Evolutionary conservation across 2,329 filamentous ascomycete genomes (phyloP).

Genomic region (Falciphora oryzae): DNA sequence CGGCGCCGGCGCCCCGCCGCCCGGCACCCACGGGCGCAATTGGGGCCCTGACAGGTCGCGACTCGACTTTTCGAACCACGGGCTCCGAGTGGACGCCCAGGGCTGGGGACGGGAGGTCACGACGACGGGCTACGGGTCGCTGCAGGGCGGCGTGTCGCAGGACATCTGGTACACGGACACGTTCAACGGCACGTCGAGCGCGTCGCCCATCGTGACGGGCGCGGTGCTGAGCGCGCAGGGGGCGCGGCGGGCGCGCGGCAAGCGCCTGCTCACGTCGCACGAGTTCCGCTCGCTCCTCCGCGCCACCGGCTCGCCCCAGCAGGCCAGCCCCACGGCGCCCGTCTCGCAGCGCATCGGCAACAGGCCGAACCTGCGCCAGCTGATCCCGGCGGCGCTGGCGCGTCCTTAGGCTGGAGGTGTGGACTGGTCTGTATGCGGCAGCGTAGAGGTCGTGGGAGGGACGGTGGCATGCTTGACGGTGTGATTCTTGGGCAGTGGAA

Average conservation of each 20-base stretch:
- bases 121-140: slow-evolving; percentile 4
- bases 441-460: background rate
- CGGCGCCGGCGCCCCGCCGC: background rate
- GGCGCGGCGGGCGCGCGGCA: background rate
- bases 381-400: slow-evolving; percentile 3
- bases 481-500: too few species aligned
- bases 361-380: slow-evolving; percentile 5
- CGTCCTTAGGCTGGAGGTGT: background rate
- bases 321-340: background rate
- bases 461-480: background rate
- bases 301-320: background rate
- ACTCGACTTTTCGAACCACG: slow-evolving; percentile 3
- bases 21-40: slow-evolving; percentile 4
- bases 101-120: slow-evolving; percentile 5
- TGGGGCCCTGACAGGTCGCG: slow-evolving; percentile 2
- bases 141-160: slow-evolving; percentile 3
- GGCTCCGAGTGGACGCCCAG: slow-evolving; percentile 3
- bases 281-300: slow-evolving; percentile 1
- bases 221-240: slow-evolving; percentile 5
- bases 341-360: slow-evolving; percentile 1
- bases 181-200: slow-evolving; percentile 6
- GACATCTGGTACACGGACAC: slow-evolving; percentile 6
- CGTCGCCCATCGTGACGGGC: background rate
- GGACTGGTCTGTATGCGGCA: background rate
- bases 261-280: background rate